Percentiles rank a stretch among this genome's conserved stretches.
These are phyloP conservation scores for button mushroom (Agaricus bisporus) DNA, from an alignment of 768 basidiomycete genomes.

Conservation along the genomic window DNA sequence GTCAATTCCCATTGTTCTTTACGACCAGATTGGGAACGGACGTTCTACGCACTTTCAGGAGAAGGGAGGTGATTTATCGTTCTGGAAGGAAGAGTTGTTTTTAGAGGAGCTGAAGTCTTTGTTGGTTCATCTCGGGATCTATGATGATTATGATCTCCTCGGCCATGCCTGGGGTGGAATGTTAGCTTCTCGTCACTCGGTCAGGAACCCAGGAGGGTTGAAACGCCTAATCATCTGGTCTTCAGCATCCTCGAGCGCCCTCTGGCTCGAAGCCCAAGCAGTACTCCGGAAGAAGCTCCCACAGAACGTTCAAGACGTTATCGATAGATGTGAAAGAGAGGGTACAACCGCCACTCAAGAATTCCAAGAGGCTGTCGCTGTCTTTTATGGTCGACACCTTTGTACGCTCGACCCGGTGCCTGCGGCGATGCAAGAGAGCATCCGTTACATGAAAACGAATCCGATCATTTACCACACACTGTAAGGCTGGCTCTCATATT, in stretches of 20 bases:
- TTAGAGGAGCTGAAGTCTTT: conserved; percentile 45
- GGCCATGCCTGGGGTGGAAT: conserved; percentile 53
- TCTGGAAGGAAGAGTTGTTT: conserved; percentile 50
- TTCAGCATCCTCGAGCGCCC: conserved; percentile 35
- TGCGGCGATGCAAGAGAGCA: conserved; percentile 23
- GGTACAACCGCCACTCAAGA: conserved; percentile 37
- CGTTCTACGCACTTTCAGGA: conserved; percentile 49
- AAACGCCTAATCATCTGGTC: conserved; percentile 39
- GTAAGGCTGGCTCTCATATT: conserved; percentile 21
- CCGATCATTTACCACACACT: conserved; percentile 43
- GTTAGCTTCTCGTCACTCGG: conserved; percentile 34
- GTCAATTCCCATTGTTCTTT: conserved; percentile 43
- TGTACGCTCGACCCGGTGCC: conserved; percentile 44
- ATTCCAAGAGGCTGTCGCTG: conserved; percentile 35
- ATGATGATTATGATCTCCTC: conserved; percentile 36
- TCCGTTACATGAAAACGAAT: conserved; percentile 34
- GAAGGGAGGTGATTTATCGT: conserved; percentile 32
- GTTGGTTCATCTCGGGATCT: conserved; percentile 36
- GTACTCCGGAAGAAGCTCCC: conserved; percentile 25
- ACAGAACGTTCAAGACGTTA: conserved; percentile 28
- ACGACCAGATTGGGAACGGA: conserved; percentile 52
- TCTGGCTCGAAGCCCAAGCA: conserved; percentile 27
- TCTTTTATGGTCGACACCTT: conserved; percentile 36
- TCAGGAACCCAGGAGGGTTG: conserved; percentile 37
- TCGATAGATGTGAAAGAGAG: conserved; percentile 40